Evolutionary conservation across 345 rosid species (phyloP), one percentile per base, ranked within the genome.

Genomic region (Eucalyptus globulus): DNA sequence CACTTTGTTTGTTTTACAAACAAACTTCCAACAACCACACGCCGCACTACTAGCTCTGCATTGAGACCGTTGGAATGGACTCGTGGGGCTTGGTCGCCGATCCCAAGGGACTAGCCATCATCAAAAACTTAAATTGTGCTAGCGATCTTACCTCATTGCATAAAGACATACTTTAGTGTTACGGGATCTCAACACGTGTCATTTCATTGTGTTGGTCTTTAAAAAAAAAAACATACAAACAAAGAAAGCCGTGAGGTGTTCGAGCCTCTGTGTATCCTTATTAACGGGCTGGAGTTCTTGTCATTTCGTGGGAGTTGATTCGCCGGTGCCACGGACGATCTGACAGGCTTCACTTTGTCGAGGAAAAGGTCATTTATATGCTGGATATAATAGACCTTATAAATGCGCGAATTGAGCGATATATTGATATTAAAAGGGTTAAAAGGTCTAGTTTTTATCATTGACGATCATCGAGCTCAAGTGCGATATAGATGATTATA

Each of bases 21-120:
- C 7, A 49, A 14, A 49, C 51, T 49, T 49, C 17, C 17, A 14
- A 5, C 3, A 5, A 6, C 49, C 49, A 47, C 17, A 6, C 17
- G 3, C 51, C 3, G 7, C 7, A 2, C 51, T 14, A 49, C 51
- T 15, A 49, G 6, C 51, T 49, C 17, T 49, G 7, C 17, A 49
- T 49, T 2, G 16, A 49, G 51, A 49, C 17, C 6, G 14, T 49
- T 15, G 0, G 17, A 0, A 14, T 14, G 51, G 51, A 49, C 51
- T 14, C 6, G 1, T 6, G 6, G 51, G 6, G 51, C 15, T 7
- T 6, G 2, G 16, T 14, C 0, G 51, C 17, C 1, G 17, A 49
- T 49, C 51, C 51, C 51, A 14, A 49, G 51, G 7, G 51, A 49
- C 17, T 14, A 14, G 51, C 17, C 51, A 14, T 49, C 6, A 17